Conservation (phyloP, 441 rosid species). For the Bruguiera hainesii region DNA sequence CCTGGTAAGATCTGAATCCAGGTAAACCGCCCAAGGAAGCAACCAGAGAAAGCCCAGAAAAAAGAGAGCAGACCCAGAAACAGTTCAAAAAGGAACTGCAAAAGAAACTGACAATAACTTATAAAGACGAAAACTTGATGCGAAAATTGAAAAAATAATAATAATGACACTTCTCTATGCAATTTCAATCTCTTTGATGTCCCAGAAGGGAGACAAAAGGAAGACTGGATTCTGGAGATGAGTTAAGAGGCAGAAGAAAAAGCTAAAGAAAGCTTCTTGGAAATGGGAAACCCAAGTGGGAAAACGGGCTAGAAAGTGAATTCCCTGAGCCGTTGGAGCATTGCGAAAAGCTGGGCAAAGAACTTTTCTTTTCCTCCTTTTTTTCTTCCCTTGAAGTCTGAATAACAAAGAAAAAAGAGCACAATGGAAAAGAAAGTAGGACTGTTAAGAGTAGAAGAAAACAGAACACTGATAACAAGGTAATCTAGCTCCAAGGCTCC, state of each 20-base stretch:
- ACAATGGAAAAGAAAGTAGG: not conserved
- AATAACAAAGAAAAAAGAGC: constrained; percentile 27
- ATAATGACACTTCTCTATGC: constrained; percentile 8
- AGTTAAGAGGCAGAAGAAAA: constrained; percentile 1
- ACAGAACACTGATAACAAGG: constrained; percentile 5
- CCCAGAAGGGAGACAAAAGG: constrained; percentile 4
- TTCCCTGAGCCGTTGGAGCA: constrained; percentile 13
- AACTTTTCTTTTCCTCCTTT: constrained; percentile 28
- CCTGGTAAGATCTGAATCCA: constrained; percentile 33
- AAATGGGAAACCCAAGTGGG: constrained; percentile 21
- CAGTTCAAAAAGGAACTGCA: constrained; percentile 1
- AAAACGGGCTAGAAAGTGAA: constrained; percentile 14
- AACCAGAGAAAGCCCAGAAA: constrained; percentile 6
- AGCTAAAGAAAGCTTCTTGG: not conserved
- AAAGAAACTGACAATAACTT: constrained; percentile 12
- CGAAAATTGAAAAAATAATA: constrained; percentile 9
- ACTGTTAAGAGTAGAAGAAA: constrained; percentile 1
- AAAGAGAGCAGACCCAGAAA: constrained; percentile 24
- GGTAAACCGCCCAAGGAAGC: constrained; percentile 14
- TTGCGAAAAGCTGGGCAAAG: constrained; percentile 27
- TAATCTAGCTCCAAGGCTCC: constrained; percentile 23
- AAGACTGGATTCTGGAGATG: not conserved
- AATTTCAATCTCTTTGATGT: constrained; percentile 18
- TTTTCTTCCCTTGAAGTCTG: constrained; percentile 24
- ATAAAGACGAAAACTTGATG: constrained; percentile 20